Evolutionary conservation across 176 grass and related monocot genomes (phyloP).

Genomic region (Lolium perenne): DNA sequence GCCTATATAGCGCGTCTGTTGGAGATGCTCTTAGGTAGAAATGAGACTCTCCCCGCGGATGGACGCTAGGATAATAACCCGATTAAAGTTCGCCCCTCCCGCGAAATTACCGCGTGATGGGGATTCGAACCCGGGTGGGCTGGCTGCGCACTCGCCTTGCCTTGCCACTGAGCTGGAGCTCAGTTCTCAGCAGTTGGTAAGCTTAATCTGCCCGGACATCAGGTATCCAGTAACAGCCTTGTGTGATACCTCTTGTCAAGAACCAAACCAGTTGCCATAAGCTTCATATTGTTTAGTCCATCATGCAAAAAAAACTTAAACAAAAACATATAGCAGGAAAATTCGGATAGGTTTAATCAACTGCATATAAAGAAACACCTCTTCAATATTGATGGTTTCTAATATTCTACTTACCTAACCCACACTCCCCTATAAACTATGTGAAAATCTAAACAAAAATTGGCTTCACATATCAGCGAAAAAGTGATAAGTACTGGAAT

Average conservation of each 20-base stretch:
- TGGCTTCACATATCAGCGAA: conserved; percentile 84
- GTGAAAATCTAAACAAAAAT: background rate
- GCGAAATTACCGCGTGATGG: too few species aligned
- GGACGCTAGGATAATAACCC: too few species aligned
- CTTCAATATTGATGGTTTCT: conserved; percentile 1
- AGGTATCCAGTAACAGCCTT: background rate
- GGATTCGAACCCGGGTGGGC: too few species aligned
- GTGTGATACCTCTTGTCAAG: too few species aligned
- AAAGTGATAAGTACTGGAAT: conserved; percentile 90
- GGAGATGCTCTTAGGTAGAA: too few species aligned
- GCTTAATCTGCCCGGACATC: background rate
- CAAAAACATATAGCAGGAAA: background rate
- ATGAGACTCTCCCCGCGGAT: too few species aligned
- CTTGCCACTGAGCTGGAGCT: too few species aligned
- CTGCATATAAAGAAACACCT: background rate
- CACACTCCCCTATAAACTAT: background rate
- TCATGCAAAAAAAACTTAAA: background rate
- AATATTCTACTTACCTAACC: background rate
- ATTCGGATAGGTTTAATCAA: background rate
- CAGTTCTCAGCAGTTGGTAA: background rate
- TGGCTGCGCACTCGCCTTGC: too few species aligned
- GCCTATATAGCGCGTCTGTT: too few species aligned
- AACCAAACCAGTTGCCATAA: background rate
- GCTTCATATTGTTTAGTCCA: background rate
- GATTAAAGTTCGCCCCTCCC: too few species aligned